Percentiles rank a stretch among this genome's conserved stretches.
These are phyloP conservation scores for Croton laevigatus DNA, from an alignment of 441 rosid genomes.

Conservation along the genomic window DNA sequence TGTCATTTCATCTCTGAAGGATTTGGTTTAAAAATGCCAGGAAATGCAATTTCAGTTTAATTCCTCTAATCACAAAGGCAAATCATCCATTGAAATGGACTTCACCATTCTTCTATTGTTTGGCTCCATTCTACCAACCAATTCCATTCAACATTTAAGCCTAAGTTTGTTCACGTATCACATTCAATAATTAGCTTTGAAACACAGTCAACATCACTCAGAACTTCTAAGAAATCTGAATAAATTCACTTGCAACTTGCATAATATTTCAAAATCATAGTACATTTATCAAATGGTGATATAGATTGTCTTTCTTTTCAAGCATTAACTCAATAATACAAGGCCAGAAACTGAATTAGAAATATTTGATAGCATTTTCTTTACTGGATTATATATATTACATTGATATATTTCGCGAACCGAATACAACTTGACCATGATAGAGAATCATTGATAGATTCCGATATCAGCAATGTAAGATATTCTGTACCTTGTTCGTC, in stretches of 20 bases:
- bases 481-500: slow-evolving; percentile 2
- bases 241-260: not conserved
- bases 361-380: not conserved
- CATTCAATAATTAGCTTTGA: not conserved
- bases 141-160: not conserved
- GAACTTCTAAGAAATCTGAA: not conserved
- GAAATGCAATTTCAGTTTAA: no score
- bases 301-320: not conserved
- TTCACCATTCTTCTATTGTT: not conserved
- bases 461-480: not conserved
- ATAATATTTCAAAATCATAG: not conserved
- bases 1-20: no score
- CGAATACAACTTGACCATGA: not conserved
- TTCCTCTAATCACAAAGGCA: no score
- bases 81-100: not conserved
- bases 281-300: not conserved
- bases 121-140: not conserved
- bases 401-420: not conserved
- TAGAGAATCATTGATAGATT: not conserved
- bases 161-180: not conserved
- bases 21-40: no score
- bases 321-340: not conserved
- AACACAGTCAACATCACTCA: not conserved
- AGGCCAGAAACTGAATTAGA: not conserved
- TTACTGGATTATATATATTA: not conserved